Percentiles rank a stretch among this genome's conserved stretches.
phyloP scores from a whole-genome alignment of 2,329 filamentous ascomycete genomes.

The Nemania diffusa region DNA sequence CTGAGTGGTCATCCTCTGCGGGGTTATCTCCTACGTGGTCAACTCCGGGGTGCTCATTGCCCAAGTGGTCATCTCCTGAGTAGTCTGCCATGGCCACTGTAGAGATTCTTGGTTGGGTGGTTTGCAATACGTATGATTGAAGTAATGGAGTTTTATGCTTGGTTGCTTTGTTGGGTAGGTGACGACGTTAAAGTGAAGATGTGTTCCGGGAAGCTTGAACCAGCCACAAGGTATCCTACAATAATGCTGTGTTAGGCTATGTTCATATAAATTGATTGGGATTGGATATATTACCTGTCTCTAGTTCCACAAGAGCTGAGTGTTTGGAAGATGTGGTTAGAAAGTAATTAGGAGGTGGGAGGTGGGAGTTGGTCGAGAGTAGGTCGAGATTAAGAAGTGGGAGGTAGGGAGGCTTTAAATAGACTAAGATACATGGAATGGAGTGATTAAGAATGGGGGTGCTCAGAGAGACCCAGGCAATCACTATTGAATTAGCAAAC shows the following conservation, averaged over 20 bases:
- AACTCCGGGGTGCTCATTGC: neutral
- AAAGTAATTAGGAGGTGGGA: neutral
- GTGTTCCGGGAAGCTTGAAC: neutral
- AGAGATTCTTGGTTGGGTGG: neutral
- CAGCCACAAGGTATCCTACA: neutral
- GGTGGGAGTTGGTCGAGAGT: neutral
- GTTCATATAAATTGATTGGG: too few relatives aligned
- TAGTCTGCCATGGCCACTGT: constrained; percentile 1
- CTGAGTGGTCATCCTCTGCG: neutral
- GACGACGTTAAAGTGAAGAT: neutral
- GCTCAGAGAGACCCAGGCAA: neutral
- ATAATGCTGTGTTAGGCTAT: neutral
- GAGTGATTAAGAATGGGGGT: neutral
- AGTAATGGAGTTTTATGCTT: neutral
- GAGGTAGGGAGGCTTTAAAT: neutral
- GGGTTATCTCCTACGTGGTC: neutral
- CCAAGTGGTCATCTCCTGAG: neutral
- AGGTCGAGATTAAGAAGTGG: neutral
- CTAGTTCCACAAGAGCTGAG: neutral
- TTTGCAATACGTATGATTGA: neutral
- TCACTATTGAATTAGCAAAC: neutral
- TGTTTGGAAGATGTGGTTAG: neutral
- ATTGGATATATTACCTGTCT: neutral
- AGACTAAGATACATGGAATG: neutral
- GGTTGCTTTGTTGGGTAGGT: neutral